Evolutionary conservation across 2,329 filamentous ascomycete species (phyloP).

Genomic region (Claviceps sp.): DNA sequence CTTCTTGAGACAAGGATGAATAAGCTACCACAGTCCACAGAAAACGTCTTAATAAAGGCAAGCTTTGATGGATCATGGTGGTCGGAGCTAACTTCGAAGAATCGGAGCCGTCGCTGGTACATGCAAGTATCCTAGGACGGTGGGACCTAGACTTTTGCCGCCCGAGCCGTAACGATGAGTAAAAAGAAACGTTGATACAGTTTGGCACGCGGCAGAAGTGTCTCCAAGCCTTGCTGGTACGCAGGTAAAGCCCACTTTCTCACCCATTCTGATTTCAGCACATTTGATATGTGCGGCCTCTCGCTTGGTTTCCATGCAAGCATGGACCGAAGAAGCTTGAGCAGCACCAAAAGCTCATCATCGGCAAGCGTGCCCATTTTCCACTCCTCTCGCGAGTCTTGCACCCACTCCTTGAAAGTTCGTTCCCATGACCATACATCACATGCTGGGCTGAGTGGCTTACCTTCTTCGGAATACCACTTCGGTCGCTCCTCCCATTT

Average conservation of each 20-base stretch:
- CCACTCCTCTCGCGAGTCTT: neutral
- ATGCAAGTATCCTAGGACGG: no score
- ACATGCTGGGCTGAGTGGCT: conserved; percentile 3
- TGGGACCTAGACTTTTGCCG: no score
- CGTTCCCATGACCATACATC: conserved; percentile 10
- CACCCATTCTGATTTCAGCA: conserved; percentile 2
- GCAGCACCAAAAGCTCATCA: conserved; percentile 4
- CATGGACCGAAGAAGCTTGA: conserved; percentile 7
- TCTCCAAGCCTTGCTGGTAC: neutral
- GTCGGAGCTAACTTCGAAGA: no score
- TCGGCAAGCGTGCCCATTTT: conserved; percentile 5
- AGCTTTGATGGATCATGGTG: no score
- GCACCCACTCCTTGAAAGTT: neutral
- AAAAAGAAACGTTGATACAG: no score
- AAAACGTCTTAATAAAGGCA: no score
- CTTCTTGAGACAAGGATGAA: no score
- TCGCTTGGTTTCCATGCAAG: conserved; percentile 9
- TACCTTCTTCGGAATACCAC: conserved; percentile 8
- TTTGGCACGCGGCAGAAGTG: no score
- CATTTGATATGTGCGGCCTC: conserved; percentile 6
- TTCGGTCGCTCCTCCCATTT: conserved; percentile 3
- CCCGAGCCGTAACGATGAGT: no score
- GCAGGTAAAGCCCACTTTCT: neutral
- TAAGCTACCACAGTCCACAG: no score
- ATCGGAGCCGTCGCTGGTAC: no score